Conservation (phyloP, 768 basidiomycete genomes). For the Naganishia randhawae region DNA sequence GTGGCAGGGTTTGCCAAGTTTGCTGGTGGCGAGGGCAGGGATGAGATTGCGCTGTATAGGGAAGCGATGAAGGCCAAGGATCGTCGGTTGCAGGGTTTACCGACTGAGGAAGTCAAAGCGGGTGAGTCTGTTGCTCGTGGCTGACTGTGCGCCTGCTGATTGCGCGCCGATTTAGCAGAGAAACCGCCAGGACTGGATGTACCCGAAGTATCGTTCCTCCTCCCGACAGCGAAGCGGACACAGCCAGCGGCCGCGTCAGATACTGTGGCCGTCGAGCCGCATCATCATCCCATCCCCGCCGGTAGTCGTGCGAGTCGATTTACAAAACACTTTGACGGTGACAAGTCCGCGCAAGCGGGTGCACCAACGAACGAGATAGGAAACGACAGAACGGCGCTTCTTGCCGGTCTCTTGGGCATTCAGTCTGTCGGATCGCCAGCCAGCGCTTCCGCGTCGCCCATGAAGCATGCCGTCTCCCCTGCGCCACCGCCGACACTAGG, state of each 20-base stretch:
- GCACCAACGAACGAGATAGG: not conserved
- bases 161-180: not conserved
- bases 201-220: constrained; percentile 3
- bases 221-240: not conserved
- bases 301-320: constrained; percentile 5
- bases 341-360: not conserved
- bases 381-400: not conserved
- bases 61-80: constrained; percentile 25
- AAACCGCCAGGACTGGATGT: not conserved
- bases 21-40: constrained; percentile 3
- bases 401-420: constrained; percentile 15
- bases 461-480: not conserved
- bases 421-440: constrained; percentile 10
- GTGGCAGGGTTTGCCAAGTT: not conserved
- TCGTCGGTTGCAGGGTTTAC: constrained; percentile 10
- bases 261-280: not conserved
- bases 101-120: not conserved
- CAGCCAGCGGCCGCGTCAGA: not conserved
- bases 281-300: not conserved
- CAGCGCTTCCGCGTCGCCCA: not conserved
- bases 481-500: not conserved
- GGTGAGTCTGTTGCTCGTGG: not conserved
- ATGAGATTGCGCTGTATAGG: constrained; percentile 28
- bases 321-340: not conserved
- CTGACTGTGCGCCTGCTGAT: not conserved